Evolutionary conservation across 768 basidiomycete species (phyloP).

Genomic region (Erythrobasidium yunnanense): DNA sequence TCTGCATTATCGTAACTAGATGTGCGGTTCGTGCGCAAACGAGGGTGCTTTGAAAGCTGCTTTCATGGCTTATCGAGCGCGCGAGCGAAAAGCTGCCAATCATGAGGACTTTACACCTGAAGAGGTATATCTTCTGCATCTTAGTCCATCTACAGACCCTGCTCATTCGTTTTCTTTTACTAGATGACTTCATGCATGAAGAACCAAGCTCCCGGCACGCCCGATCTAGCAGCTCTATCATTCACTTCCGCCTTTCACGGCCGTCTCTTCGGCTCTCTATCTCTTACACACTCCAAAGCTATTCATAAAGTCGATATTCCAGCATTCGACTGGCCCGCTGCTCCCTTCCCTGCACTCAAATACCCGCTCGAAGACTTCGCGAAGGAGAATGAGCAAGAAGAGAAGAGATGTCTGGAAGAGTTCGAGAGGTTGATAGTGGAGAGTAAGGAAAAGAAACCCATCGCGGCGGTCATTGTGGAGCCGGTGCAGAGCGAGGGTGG

Average conservation of each 20-base stretch:
- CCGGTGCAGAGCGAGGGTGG: slow-evolving; percentile 46
- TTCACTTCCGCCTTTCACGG: slow-evolving; percentile 46
- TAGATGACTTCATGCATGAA: slow-evolving; percentile 42
- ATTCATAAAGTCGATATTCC: slow-evolving; percentile 46
- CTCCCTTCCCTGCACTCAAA: slow-evolving; percentile 43
- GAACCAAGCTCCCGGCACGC: slow-evolving; percentile 43
- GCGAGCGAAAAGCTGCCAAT: slow-evolving; percentile 36
- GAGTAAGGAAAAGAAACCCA: slow-evolving; percentile 40
- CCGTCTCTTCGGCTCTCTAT: slow-evolving; percentile 43
- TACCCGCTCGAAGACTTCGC: slow-evolving; percentile 44
- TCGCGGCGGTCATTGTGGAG: slow-evolving; percentile 47
- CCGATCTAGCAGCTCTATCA: slow-evolving; percentile 42
- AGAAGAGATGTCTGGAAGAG: slow-evolving; percentile 40
- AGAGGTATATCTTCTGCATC: slow-evolving; percentile 37
- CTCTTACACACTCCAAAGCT: slow-evolving; percentile 44
- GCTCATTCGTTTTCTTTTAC: neutral
- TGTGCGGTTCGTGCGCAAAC: slow-evolving; percentile 26
- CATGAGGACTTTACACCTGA: slow-evolving; percentile 39
- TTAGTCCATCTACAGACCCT: neutral
- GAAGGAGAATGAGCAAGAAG: slow-evolving; percentile 42
- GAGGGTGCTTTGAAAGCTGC: slow-evolving; percentile 46
- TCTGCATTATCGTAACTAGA: neutral
- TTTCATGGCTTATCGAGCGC: slow-evolving; percentile 40
- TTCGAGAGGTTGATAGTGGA: slow-evolving; percentile 31
- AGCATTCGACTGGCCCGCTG: slow-evolving; percentile 46